phyloP scores from a whole-genome alignment of 441 rosid species.

The Flueggea neowawraea region DNA sequence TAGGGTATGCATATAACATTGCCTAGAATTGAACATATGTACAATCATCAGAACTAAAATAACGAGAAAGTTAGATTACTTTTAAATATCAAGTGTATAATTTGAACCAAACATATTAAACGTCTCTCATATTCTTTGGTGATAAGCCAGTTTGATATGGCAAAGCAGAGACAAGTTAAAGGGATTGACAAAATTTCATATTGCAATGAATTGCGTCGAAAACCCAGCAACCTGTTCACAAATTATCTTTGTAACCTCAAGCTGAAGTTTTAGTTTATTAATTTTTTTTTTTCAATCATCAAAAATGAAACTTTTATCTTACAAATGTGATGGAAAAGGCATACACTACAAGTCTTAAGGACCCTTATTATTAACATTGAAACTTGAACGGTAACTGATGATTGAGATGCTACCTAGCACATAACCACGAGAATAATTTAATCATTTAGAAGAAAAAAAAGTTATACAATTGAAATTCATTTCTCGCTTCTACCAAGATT shows the following conservation, averaged over 20 bases:
- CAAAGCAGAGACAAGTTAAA: constrained; percentile 63
- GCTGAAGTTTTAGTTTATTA: constrained; percentile 29
- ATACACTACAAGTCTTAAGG: no score
- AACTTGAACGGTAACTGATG: no score
- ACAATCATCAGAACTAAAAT: constrained; percentile 1
- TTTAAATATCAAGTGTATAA: constrained; percentile 2
- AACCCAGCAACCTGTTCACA: constrained; percentile 94
- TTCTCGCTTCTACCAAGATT: no score
- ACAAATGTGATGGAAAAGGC: neutral
- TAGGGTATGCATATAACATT: constrained; percentile 92
- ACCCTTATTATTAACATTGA: no score
- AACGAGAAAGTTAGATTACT: neutral
- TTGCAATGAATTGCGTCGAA: constrained; percentile 79
- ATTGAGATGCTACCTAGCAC: no score
- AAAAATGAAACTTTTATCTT: neutral
- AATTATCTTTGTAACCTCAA: constrained; percentile 73
- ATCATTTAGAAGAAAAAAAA: no score
- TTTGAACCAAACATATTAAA: neutral
- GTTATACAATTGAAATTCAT: no score
- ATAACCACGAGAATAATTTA: no score
- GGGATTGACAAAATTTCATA: constrained; percentile 87
- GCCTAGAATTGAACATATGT: constrained; percentile 43
- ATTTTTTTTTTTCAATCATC: constrained; percentile 13
- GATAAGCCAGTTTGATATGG: constrained; percentile 51
- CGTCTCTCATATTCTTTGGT: neutral